These are phyloP conservation scores for Porcisia deanei DNA, from an alignment of 208 protist species.

Conservation along the genomic window DNA sequence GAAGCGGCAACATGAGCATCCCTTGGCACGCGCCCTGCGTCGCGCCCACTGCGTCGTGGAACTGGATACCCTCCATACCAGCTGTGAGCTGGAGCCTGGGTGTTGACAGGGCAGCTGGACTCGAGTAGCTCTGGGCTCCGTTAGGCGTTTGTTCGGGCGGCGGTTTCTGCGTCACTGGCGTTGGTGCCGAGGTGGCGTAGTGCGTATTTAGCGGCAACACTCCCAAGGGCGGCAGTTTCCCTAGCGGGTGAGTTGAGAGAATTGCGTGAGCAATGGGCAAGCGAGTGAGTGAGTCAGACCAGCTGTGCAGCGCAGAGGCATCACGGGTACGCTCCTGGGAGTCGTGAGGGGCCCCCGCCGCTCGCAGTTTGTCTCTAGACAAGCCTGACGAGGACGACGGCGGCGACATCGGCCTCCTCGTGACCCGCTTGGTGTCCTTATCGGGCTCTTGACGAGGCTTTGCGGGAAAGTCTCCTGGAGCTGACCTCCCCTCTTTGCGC, in stretches of 20 bases:
- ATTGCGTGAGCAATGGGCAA: slow-evolving; percentile 9
- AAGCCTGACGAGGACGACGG: background rate
- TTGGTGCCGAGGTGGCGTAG: slow-evolving; percentile 2
- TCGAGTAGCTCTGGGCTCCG: background rate
- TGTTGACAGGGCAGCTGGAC: background rate
- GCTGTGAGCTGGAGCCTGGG: background rate
- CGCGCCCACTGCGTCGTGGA: slow-evolving; percentile 3
- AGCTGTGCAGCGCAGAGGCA: background rate
- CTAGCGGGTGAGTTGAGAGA: background rate
- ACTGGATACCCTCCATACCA: background rate
- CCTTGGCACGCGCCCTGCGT: slow-evolving; percentile 8
- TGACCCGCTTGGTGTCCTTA: background rate
- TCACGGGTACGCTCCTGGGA: background rate
- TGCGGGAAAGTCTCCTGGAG: background rate
- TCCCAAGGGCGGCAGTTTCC: slow-evolving; percentile 13
- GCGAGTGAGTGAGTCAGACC: background rate
- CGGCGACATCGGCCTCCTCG: background rate
- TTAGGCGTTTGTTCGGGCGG: background rate
- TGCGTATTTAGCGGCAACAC: slow-evolving; percentile 22
- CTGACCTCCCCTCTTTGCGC: background rate
- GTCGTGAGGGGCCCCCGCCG: background rate
- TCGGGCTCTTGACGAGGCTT: background rate
- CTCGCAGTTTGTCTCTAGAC: background rate
- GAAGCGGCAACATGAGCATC: slow-evolving; percentile 15
- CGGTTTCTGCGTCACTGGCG: background rate